Conservation (phyloP, 2,329 filamentous ascomycete genomes). For the Hypocreales sp. region DNA sequence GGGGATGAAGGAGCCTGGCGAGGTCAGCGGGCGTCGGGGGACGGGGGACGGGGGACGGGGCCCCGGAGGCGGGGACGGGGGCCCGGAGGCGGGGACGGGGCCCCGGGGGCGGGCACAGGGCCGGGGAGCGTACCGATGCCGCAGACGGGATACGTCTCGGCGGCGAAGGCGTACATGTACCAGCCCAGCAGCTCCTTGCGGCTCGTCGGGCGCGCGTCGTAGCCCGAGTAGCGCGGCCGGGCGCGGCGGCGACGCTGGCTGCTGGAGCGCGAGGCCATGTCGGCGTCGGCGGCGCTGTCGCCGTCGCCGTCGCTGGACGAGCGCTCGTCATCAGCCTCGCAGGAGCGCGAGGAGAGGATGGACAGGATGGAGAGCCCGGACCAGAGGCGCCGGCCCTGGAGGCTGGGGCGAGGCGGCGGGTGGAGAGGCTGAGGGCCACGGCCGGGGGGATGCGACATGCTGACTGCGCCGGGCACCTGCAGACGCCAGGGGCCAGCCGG, state of each 20-base stretch:
- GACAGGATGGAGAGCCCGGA: constrained; percentile 34
- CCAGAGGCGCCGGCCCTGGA: constrained; percentile 24
- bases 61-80: no score
- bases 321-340: constrained; percentile 55
- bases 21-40: no score
- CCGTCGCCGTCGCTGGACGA: constrained; percentile 23
- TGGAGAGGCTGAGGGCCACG: not conserved
- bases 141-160: constrained; percentile 92
- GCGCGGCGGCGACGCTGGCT: not conserved
- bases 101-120: constrained; percentile 3
- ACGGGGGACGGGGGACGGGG: no score
- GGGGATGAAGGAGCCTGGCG: constrained; percentile 76
- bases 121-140: constrained; percentile 39
- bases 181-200: constrained; percentile 78
- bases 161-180: constrained; percentile 93
- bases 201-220: constrained; percentile 82
- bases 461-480: not conserved
- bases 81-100: constrained; percentile 1
- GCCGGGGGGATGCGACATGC: constrained; percentile 3
- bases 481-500: no score
- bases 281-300: constrained; percentile 17
- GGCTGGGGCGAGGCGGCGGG: constrained; percentile 21
- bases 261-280: not conserved
- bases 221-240: constrained; percentile 53
- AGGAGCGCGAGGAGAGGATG: constrained; percentile 41